A percentile compares a stretch with the other conserved stretches of the same genome.
phyloP scores from a whole-genome alignment of 441 rosid species.

The Eruca vesicaria region DNA sequence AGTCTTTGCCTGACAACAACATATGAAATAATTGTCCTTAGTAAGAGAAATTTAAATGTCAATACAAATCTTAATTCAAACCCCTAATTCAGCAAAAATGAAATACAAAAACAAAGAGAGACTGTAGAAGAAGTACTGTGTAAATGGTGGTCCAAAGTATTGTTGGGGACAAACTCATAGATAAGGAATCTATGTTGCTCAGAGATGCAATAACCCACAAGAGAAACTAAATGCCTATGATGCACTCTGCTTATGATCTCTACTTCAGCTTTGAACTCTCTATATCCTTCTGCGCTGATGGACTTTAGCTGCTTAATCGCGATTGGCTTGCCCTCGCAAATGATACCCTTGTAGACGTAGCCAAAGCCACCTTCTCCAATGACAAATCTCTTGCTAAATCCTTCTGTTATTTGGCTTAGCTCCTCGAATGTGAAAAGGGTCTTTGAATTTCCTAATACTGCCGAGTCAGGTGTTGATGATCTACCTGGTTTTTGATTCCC shows the following conservation, averaged over 20 bases:
- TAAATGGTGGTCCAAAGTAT: conserved; percentile 35
- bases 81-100: not conserved
- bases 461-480: conserved; percentile 40
- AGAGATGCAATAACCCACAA: not conserved
- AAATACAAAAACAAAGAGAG: no score
- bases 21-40: not conserved
- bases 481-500: conserved; percentile 37
- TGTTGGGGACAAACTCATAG: not conserved
- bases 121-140: conserved; percentile 57
- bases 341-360: not conserved
- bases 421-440: not conserved
- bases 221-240: not conserved
- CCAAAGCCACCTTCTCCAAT: not conserved
- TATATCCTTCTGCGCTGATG: not conserved
- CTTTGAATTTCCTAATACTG: conserved; percentile 11
- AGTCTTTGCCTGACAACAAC: conserved; percentile 45
- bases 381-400: not conserved
- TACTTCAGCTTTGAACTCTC: not conserved
- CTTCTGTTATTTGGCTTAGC: not conserved
- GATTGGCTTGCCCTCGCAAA: not conserved
- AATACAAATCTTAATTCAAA: not conserved
- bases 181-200: not conserved
- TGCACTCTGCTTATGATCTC: not conserved
- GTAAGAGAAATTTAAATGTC: not conserved
- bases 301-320: not conserved